phyloP scores from a whole-genome alignment of 2,329 filamentous ascomycete genomes.

The Alternaria sp. region DNA sequence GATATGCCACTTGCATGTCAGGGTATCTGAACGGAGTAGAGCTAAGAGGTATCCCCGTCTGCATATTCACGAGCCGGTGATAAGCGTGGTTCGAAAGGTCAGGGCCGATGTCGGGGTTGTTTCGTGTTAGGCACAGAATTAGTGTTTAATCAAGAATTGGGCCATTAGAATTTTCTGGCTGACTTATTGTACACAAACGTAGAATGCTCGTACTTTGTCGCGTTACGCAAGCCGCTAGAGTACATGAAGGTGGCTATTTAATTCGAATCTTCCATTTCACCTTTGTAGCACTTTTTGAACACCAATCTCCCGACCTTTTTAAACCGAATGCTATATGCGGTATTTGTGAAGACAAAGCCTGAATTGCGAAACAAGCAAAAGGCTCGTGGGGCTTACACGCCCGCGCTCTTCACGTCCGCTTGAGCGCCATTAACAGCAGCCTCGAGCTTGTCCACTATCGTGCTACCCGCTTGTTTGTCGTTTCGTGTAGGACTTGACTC shows the following conservation, averaged over 20 bases:
- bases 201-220: background rate
- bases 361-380: background rate
- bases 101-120: constrained; percentile 16
- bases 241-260: background rate
- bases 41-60: constrained; percentile 4
- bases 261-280: background rate
- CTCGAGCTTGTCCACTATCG: constrained; percentile 42
- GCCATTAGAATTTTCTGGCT: background rate
- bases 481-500: constrained; percentile 33
- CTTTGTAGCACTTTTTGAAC: background rate
- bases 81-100: constrained; percentile 8
- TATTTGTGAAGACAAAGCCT: background rate
- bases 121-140: background rate
- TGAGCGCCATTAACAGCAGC: constrained; percentile 40
- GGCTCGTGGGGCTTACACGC: constrained; percentile 17
- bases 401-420: constrained; percentile 32
- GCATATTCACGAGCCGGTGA: constrained; percentile 10
- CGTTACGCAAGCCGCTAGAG: background rate
- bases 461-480: constrained; percentile 24
- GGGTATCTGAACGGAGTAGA: background rate
- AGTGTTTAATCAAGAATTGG: background rate
- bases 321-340: background rate
- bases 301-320: background rate
- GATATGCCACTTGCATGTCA: background rate
- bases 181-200: background rate